Evolutionary conservation across 1,284 basidiomycete species (phyloP).

Genomic region (Rhodotorula sp.): DNA sequence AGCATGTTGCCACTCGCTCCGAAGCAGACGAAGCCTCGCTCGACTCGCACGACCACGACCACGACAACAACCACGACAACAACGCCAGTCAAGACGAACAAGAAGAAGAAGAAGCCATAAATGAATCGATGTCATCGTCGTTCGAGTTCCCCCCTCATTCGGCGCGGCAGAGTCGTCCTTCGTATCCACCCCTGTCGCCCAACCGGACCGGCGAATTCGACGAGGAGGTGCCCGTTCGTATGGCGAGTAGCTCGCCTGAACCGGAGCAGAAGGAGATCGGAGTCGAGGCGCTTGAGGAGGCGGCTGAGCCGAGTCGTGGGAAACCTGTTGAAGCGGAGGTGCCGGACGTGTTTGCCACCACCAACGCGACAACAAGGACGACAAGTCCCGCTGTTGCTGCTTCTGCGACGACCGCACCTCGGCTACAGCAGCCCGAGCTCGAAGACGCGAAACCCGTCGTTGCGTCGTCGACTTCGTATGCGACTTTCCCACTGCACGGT

Average conservation of each 20-base stretch:
- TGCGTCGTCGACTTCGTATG: not conserved
- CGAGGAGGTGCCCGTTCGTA: not conserved
- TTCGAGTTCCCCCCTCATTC: not conserved
- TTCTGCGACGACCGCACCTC: no score
- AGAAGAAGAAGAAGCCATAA: not conserved
- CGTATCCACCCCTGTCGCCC: conserved; percentile 21
- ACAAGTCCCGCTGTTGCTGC: not conserved
- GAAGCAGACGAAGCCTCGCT: not conserved
- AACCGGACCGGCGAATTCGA: conserved; percentile 25
- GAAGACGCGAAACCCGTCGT: not conserved
- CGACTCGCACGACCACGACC: not conserved
- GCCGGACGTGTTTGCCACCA: not conserved
- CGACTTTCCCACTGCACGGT: not conserved
- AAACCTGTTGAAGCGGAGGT: not conserved
- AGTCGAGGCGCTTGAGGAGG: not conserved
- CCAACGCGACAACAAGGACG: not conserved
- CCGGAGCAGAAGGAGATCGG: not conserved
- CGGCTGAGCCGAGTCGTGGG: not conserved
- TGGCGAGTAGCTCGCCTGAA: conserved; percentile 3
- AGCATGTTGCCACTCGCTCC: not conserved
- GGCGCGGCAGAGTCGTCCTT: not conserved
- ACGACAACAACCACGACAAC: not conserved
- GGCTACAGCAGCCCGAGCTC: no score
- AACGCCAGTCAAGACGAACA: not conserved
- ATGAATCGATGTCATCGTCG: not conserved